Evolutionary conservation across 1,139 yeast genomes (phyloP), one percentile per base, ranked within the genome.

Genomic region (Zhuliangozyma parablackwelliae): DNA sequence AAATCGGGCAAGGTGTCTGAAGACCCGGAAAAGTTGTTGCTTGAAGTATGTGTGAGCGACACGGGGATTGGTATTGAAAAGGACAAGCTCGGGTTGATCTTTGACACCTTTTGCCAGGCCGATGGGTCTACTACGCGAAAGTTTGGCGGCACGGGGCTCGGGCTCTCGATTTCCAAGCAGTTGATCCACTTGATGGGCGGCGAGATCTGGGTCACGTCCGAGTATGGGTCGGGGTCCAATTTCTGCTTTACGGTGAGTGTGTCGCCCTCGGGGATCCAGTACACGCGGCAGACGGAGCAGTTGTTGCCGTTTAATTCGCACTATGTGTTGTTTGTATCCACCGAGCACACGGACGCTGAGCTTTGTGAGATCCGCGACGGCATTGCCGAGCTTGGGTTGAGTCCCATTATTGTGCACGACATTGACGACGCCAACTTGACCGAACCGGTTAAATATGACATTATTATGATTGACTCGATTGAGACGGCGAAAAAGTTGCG

Each of bases 81-180:
- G 54, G 95, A 86, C 53, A 86, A 86, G 54, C 69, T 86, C 34
- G 95, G 88, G 32, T 72, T 86, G 30, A 86, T 86, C 54, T 87
- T 87, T 53, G 95, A 86, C 53, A 87, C 92, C 5, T 87, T 87
- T 65, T 82, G 95, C 53, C 96, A 87, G 60, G 95, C 95, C 3
- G 95, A 87, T 63, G 95, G 95, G 35, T 85, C 95, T 3, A 86
- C 95, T 1, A 87, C 95, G 1, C 75, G 96, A 56, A 85, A 85
- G 58, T 87, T 87, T 57, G 96, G 96, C 55, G 96, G 96, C 57
- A 87, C 95, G 8, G 92, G 92, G 42, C 69, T 87, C 35, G 96
- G 96, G 21, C 71, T 87, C 41, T 84, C 95, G 2, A 87, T 87
- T 58, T 87, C 95, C 7, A 85, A 85, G 57, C 88, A 87, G 51